A percentile compares a stretch with the other conserved stretches of the same genome.
Evolutionary conservation across 805 yeast species (phyloP).

Genomic region (Zygoascus ofunaensis): DNA sequence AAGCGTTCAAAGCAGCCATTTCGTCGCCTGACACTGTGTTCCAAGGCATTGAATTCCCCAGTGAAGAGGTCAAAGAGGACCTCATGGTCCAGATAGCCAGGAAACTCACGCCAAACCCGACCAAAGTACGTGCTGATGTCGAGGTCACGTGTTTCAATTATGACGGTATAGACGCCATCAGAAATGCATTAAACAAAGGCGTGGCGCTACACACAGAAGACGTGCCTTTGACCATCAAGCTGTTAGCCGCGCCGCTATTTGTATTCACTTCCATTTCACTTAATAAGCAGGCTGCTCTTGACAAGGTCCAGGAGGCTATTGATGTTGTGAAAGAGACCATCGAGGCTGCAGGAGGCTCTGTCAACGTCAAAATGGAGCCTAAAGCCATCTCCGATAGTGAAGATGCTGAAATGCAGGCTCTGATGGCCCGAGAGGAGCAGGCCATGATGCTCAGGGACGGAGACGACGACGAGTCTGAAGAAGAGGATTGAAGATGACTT

Average conservation of each 20-base stretch:
- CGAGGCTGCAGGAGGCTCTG: constrained; percentile 67
- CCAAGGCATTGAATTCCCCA: constrained; percentile 66
- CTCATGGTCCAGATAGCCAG: constrained; percentile 79
- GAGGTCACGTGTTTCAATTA: constrained; percentile 95
- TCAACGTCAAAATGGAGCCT: constrained; percentile 95
- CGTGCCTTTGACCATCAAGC: constrained; percentile 82
- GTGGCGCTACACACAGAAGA: constrained; percentile 76
- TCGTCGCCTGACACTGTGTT: constrained; percentile 79
- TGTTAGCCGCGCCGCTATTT: constrained; percentile 96
- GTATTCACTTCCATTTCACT: constrained; percentile 88
- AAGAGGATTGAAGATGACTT: constrained; percentile 21
- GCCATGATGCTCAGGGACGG: constrained; percentile 80
- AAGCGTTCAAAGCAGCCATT: constrained; percentile 92
- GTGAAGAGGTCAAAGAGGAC: constrained; percentile 69
- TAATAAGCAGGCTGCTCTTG: constrained; percentile 84
- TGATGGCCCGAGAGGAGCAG: constrained; percentile 85
- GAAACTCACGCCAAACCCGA: constrained; percentile 96
- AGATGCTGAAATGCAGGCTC: constrained; percentile 94
- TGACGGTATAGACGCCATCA: constrained; percentile 97
- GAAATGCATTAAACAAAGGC: constrained; percentile 77
- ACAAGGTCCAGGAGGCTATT: constrained; percentile 68
- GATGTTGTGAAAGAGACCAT: constrained; percentile 64
- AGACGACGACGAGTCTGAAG: constrained; percentile 54
- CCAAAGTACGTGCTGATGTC: constrained; percentile 95
- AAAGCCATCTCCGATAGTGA: constrained; percentile 98